Conservation (phyloP, 164 flowering plant species). For the Warburgia ugandensis region DNA sequence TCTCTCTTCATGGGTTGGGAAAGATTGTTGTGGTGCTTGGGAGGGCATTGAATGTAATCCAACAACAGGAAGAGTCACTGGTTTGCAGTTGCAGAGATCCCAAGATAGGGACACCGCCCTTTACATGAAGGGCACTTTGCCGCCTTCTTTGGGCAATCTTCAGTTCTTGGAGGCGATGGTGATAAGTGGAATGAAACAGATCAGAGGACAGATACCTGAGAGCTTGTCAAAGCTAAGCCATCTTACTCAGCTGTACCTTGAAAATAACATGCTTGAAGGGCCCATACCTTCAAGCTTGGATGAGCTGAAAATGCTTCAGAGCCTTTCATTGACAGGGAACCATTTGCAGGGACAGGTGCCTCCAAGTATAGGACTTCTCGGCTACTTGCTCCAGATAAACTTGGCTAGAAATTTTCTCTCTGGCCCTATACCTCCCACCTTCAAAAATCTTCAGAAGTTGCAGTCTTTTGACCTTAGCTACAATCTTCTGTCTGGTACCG, state of each 20-base stretch:
- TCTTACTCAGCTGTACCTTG: constrained; percentile 65
- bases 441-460: constrained; percentile 34
- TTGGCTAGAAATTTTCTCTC: constrained; percentile 52
- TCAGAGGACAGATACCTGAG: constrained; percentile 62
- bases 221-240: constrained; percentile 45
- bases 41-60: constrained; percentile 75
- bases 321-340: constrained; percentile 61
- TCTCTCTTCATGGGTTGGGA: constrained; percentile 67
- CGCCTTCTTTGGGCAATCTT: constrained; percentile 51
- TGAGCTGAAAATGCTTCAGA: constrained; percentile 39
- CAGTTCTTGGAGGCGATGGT: constrained; percentile 57
- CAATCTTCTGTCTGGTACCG: constrained; percentile 56
- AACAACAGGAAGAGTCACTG: constrained; percentile 52
- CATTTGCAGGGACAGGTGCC: constrained; percentile 59
- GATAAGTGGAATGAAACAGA: constrained; percentile 72
- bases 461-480: constrained; percentile 70
- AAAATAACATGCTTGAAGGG: constrained; percentile 64
- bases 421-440: constrained; percentile 61
- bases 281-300: constrained; percentile 59
- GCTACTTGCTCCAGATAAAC: constrained; percentile 35
- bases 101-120: constrained; percentile 19
- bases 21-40: constrained; percentile 92
- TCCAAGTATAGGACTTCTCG: constrained; percentile 46
- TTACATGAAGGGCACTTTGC: constrained; percentile 74
- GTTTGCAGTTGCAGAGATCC: constrained; percentile 50